Base-by-base conservation (phyloP, 176 grass and related monocot genomes). In the Triticum aestivum region DNA sequence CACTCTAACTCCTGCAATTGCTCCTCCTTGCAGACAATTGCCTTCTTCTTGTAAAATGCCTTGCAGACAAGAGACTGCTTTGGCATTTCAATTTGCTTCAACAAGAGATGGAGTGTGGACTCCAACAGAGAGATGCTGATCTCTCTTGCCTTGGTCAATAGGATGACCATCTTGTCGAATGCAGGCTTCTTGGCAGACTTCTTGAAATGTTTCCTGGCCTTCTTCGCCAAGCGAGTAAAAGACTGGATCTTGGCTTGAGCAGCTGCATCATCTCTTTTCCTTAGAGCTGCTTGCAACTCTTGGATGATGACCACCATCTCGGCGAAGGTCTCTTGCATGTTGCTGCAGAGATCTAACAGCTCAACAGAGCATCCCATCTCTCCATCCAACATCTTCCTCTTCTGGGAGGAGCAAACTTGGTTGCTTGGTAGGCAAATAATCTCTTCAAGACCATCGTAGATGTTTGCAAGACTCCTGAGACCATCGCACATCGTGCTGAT, bases 331-430 rank as follows among this genome's bases (percentile, higher is more conserved):
- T 86, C 79, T 30, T 85, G 80, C 83, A 88, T 45, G 15, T 33
- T 20, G 6, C 41, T 76, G 39, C 92, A 93, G 45, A 88, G 67
- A 67, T 93, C 92, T 13, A 93, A 42, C 1, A 88, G 58, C 47
- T 38, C 47, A 21, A 88, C 35, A 6, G 92, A 93, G 49, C 12
- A 32, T 54, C 73, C 89, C 9, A 89, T 84, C 65, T 91, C 88
- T 27, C 77, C 63, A 64, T 96, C 89, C 17, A 96, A 34, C 61
- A 64, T 72, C 61, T 78, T 92, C 74, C 81, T 84, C 27, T 93
- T 81, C 64, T 86, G 78, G 8, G 30, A 79, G 39, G 90, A 78
- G 65, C 42, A 61, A n/a, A 17, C 80, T 51, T 85, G 91, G 80
- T 71, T 41, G 8, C 39, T 41, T 23, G 66, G 89, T 65, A 89